Evolutionary conservation across 768 basidiomycete genomes (phyloP), one percentile per base, ranked within the genome.

Genomic region (Calvatia gigantea): DNA sequence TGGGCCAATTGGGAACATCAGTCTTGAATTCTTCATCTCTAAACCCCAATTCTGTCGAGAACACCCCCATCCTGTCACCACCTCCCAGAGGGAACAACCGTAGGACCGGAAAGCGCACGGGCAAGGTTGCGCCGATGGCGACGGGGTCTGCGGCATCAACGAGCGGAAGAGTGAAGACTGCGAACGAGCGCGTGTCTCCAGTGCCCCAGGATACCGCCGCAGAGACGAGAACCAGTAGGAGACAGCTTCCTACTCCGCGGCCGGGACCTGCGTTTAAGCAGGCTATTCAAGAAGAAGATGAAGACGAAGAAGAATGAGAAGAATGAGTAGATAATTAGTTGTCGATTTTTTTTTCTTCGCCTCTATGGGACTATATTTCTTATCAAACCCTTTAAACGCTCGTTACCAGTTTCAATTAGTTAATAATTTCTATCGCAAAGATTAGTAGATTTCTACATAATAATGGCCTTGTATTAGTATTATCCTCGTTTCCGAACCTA

Each of bases 281-380:
- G 59, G 70, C 87, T 4, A 91, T 91, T 53, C 87, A 91, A 67
- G 91, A 92, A 66, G 91, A 91, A 65, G 91, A 93, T 61, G 91
- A 92, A 67, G 91, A 77, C 19, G 91, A 91, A 68, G 91, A 61
- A 48, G 60, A 91, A 62, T 84, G 89, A 65, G 77, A 67, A 69
- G 55, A 47, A 54, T 51, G 19, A 44, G 17, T 42, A 7, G 28
- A 43, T 55, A 42, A 37, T 45, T 56, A 49, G 51, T 60, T 32
- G 50, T 54, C n/a, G n/a, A 29, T 42, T 42, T 33, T 54, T 31
- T 45, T 43, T 50, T 31, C 17, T 12, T 39, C 27, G 27, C n/a
- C 46, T 46, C 19, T 57, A 29, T 33, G 38, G 23, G 56, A 29
- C 19, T 31, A 21, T 39, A 38, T 47, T 55, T 57, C 39, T 9